Percentiles rank a stretch among this genome's conserved stretches.
Conservation (phyloP, 2,329 filamentous ascomycete genomes). For the Arthrocladium fulminans region DNA sequence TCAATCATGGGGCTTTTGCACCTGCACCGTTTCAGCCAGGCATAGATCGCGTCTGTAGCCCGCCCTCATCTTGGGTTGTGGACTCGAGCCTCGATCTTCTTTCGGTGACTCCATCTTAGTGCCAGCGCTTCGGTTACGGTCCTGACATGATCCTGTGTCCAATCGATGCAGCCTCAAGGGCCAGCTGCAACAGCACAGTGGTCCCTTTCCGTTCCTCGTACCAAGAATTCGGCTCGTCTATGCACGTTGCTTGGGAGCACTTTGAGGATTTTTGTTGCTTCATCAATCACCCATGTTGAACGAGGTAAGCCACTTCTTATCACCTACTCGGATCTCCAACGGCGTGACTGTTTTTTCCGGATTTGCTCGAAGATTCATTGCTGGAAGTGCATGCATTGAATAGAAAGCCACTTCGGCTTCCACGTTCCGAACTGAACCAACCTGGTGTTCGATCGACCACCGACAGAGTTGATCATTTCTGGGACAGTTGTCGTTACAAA, state of each 20-base stretch:
- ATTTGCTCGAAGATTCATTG: not conserved
- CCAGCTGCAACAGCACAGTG: not conserved
- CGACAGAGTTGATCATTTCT: not conserved
- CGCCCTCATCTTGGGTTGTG: not conserved
- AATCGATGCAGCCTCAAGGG: conserved; percentile 5
- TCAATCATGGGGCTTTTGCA: not conserved
- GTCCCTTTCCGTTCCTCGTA: not conserved
- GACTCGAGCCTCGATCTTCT: not conserved
- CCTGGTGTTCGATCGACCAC: not conserved
- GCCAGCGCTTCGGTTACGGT: conserved; percentile 6
- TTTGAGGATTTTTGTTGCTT: not conserved
- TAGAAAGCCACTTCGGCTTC: not conserved
- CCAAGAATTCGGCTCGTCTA: not conserved
- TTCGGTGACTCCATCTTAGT: not conserved
- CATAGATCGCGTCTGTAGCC: conserved; percentile 3
- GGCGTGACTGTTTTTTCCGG: not conserved
- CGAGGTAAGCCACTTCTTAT: not conserved
- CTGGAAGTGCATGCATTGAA: conserved; percentile 7
- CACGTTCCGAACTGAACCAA: not conserved
- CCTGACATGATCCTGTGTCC: not conserved
- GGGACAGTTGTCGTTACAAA: conserved; percentile 5
- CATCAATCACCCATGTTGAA: conserved; percentile 1
- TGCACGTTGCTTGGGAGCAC: not conserved
- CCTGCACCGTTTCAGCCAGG: not conserved
- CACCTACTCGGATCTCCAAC: not conserved